Conservation (phyloP, 805 yeast species). For the Myxozyma melibiosi region DNA sequence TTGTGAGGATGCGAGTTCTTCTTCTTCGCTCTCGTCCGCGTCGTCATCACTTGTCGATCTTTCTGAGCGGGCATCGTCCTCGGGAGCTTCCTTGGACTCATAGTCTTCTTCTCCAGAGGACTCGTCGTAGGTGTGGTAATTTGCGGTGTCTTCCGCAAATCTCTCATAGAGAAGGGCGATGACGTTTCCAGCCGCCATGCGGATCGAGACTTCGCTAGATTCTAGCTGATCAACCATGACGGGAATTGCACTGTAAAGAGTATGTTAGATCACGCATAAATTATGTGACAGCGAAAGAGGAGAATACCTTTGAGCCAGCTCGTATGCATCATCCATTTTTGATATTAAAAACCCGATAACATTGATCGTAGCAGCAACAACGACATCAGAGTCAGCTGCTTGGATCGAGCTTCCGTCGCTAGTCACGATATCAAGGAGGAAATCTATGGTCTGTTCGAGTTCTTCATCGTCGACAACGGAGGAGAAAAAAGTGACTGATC, state of each 20-base stretch:
- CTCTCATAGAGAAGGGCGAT: slow-evolving; percentile 34
- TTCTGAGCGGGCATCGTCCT: slow-evolving; percentile 17
- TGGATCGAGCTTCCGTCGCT: slow-evolving; percentile 33
- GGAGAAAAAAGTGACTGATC: slow-evolving; percentile 23
- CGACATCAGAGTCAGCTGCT: slow-evolving; percentile 32
- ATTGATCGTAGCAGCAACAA: slow-evolving; percentile 30
- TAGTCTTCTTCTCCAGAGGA: slow-evolving; percentile 16
- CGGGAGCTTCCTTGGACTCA: slow-evolving; percentile 3
- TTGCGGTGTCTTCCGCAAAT: slow-evolving; percentile 22
- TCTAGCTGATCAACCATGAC: slow-evolving; percentile 34
- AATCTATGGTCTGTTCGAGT: slow-evolving; percentile 12
- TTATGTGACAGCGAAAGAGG: too few species aligned
- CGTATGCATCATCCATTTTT: slow-evolving; percentile 18
- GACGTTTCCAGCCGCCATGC: slow-evolving; percentile 35
- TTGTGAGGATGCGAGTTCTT: not conserved
- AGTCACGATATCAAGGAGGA: slow-evolving; percentile 25
- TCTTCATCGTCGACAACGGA: slow-evolving; percentile 14
- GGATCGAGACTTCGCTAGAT: slow-evolving; percentile 25
- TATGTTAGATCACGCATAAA: not conserved
- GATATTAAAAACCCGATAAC: slow-evolving; percentile 31
- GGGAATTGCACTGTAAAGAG: slow-evolving; percentile 20
- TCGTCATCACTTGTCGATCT: slow-evolving; percentile 14
- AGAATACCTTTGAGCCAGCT: slow-evolving; percentile 23
- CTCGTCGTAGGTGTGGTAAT: slow-evolving; percentile 19
- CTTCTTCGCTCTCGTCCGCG: slow-evolving; percentile 5